Conservation (phyloP, 192 early-diverging fungal genomes). For the Haplosporangium gracile region DNA sequence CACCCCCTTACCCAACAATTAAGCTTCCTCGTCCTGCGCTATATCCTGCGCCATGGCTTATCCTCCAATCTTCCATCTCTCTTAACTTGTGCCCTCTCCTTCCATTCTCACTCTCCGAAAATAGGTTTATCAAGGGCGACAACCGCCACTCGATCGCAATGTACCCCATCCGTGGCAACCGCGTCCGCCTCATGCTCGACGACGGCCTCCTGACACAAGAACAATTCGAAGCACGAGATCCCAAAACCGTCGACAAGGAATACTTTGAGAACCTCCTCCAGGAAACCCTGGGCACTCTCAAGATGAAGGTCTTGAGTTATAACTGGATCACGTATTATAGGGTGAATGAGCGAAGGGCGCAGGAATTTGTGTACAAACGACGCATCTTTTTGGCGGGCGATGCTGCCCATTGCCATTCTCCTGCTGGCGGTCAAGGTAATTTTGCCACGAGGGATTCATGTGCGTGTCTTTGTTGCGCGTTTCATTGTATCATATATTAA, state of each 20-base stretch:
- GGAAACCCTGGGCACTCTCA: neutral
- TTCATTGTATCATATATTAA: too few species aligned
- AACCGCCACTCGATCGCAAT: neutral
- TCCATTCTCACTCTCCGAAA: too few species aligned
- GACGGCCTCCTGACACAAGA: neutral
- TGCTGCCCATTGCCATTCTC: constrained; percentile 46
- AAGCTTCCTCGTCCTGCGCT: too few species aligned
- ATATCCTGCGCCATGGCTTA: neutral
- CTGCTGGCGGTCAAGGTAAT: constrained; percentile 44
- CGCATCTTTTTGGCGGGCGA: constrained; percentile 47
- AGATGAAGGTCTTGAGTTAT: neutral
- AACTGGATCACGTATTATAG: constrained; percentile 27
- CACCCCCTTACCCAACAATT: neutral
- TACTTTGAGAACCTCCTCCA: neutral
- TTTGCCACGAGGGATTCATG: too few species aligned
- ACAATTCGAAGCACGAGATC: neutral
- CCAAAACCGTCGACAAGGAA: neutral
- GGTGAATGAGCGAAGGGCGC: constrained; percentile 17
- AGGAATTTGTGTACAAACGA: constrained; percentile 6
- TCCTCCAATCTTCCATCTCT: neutral
- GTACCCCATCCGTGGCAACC: neutral
- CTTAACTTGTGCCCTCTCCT: neutral
- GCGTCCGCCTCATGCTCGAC: constrained; percentile 6
- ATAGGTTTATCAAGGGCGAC: neutral
- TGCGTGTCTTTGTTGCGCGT: too few species aligned